Evolutionary conservation across 768 basidiomycete genomes (phyloP).

Genomic region (Nevesoporus exiguus): DNA sequence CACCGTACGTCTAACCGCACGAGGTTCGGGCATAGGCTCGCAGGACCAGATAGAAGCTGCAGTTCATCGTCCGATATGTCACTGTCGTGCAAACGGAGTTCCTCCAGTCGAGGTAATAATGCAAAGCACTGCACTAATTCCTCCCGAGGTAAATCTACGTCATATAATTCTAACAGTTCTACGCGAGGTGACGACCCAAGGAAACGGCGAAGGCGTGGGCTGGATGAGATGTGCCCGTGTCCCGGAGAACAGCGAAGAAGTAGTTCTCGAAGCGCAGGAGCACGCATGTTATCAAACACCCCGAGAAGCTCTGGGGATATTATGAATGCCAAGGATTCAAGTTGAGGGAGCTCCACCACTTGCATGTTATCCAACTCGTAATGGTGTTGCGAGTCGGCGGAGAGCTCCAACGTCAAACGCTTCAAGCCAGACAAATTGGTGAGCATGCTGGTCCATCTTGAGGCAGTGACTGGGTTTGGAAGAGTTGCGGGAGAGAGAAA

Average conservation of each 20-base stretch:
- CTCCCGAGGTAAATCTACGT: conserved; percentile 41
- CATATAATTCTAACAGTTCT: conserved; percentile 45
- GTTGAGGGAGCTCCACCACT: conserved; percentile 19
- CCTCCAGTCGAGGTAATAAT: conserved; percentile 39
- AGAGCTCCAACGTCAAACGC: conserved; percentile 40
- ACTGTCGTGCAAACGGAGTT: conserved; percentile 54
- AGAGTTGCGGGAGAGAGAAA: conserved; percentile 25
- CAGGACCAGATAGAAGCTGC: conserved; percentile 35
- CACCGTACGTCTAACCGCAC: conserved; percentile 52
- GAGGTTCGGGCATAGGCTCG: conserved; percentile 46
- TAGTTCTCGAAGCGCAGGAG: conserved; percentile 37
- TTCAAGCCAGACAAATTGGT: conserved; percentile 40
- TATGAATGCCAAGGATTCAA: conserved; percentile 30
- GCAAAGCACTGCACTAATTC: conserved; percentile 37
- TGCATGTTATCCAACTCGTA: conserved; percentile 17
- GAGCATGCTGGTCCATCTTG: conserved; percentile 33
- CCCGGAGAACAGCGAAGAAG: conserved; percentile 37
- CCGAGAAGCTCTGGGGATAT: conserved; percentile 31
- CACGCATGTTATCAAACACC: conserved; percentile 28
- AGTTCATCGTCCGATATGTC: conserved; percentile 51
- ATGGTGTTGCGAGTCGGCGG: conserved; percentile 23
- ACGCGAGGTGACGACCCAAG: conserved; percentile 33
- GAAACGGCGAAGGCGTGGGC: conserved; percentile 30
- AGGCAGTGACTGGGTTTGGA: conserved; percentile 19
- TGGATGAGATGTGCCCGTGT: conserved; percentile 22